Evolutionary conservation across 805 yeast genomes (phyloP), one percentile per base, ranked within the genome.

Genomic region (Candida vartiovaarae): DNA sequence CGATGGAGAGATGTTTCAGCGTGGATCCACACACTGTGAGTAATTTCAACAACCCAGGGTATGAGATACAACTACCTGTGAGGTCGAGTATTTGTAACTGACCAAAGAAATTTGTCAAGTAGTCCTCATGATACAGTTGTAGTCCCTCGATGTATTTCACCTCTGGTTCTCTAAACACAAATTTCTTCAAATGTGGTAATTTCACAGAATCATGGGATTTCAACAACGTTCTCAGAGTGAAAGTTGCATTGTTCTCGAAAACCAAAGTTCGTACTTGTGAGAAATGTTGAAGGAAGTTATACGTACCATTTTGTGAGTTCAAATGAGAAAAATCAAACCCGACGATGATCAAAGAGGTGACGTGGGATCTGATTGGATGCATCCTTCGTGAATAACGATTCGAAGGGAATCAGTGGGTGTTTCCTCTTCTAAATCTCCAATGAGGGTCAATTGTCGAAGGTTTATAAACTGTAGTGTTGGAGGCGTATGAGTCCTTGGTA

Each of bases 41-140:
- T 1, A 58, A 38, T 28, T 49, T 53, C 3, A 40, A 30, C 8
- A 58, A 31, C 3, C 57, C 58, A 11, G 42, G 49, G 37, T 43
- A 53, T 8, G 59, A 53, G 4, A 58, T 54, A 10, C 54, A 50
- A 2, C 60, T 54, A 8, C 56, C 56, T 1, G 57, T 52, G 8
- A 58, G 33, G 34, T 58, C 58, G 32, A 58, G 39, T 5, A 43
- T 37, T 2, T 38, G 37, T 4, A 58, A 30, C 4, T 44, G 32
- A 2, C 37, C 29, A 26, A 57, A 58, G 5, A 52, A 41, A 20
- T 47, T 50, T 4, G 23, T 1, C n/a, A 55, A 28, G 28, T 50
- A 52, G 1, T 45, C 34, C 1, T 42, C 5, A 1, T 49, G 54
- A 39, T 43, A 49, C 4, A 43, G 24, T 26, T 41, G 44, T 10